A percentile compares a stretch with the other conserved stretches of the same genome.
Evolutionary conservation across 305 asterid species (phyloP).

Genomic region (Fraxinus velutina): DNA sequence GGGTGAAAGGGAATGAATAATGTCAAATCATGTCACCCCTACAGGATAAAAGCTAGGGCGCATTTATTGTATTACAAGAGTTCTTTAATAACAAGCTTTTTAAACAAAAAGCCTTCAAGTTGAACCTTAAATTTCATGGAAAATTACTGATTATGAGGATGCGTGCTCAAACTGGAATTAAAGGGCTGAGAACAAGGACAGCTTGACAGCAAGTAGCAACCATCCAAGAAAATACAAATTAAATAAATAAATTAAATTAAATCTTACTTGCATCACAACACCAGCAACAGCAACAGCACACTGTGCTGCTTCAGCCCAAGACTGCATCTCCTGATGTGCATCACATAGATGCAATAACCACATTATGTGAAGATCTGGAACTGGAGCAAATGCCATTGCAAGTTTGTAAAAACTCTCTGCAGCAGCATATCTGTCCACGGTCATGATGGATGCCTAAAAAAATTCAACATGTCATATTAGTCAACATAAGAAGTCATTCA

Average conservation of each 20-base stretch:
- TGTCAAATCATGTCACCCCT: not conserved
- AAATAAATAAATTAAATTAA: not conserved
- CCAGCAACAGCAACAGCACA: slow-evolving; percentile 99
- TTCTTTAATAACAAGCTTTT: not conserved
- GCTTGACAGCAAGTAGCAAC: slow-evolving; percentile 4
- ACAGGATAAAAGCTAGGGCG: not conserved
- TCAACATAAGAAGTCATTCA: slow-evolving; percentile 9
- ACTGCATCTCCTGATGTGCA: slow-evolving; percentile 99
- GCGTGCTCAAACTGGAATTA: not conserved
- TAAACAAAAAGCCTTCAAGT: not conserved
- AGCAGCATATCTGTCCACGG: slow-evolving; percentile 87
- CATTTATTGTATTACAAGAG: not conserved
- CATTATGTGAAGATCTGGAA: slow-evolving; percentile 98
- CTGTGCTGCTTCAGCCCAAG: slow-evolving; percentile 99
- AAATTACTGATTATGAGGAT: not conserved
- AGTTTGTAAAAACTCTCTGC: slow-evolving; percentile 97
- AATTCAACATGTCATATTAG: slow-evolving; percentile 9
- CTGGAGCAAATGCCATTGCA: slow-evolving; percentile 98
- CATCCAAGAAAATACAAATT: slow-evolving; percentile 12
- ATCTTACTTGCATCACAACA: slow-evolving; percentile 87
- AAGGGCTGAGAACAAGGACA: slow-evolving; percentile 7
- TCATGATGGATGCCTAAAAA: slow-evolving; percentile 83
- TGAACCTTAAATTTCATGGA: not conserved
- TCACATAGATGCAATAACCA: slow-evolving; percentile 96
- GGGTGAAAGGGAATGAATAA: not conserved